Evolutionary conservation across 192 early-diverging fungal genomes (phyloP).

Genomic region (Coemansia sp.): DNA sequence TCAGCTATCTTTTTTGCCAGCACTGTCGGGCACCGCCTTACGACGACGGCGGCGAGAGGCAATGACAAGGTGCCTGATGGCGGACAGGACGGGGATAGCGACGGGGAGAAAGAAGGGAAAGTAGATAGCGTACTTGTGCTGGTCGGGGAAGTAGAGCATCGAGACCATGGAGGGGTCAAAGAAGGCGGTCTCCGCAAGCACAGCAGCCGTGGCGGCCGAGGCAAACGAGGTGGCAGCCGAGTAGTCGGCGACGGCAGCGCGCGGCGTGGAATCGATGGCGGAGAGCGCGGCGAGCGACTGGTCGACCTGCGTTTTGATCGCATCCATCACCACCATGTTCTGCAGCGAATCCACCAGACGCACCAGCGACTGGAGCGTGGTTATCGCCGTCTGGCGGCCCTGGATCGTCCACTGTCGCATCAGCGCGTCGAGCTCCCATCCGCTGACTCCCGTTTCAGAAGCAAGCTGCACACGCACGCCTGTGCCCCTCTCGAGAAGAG

Average conservation of each 20-base stretch:
- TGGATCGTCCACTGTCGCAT: conserved; percentile 68
- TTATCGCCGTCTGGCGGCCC: conserved; percentile 71
- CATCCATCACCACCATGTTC: conserved; percentile 93
- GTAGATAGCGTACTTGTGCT: conserved; percentile 97
- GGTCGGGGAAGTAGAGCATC: conserved; percentile 96
- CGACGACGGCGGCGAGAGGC: neutral
- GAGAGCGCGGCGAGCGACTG: conserved; percentile 45
- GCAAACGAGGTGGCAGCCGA: conserved; percentile 49
- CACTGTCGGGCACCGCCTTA: neutral
- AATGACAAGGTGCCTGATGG: conserved; percentile 31
- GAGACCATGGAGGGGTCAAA: conserved; percentile 99
- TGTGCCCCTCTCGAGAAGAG: no score
- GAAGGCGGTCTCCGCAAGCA: conserved; percentile 83
- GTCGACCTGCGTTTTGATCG: conserved; percentile 72
- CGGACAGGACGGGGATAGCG: conserved; percentile 68
- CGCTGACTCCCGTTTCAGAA: conserved; percentile 67
- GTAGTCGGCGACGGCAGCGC: conserved; percentile 9
- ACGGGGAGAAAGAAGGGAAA: conserved; percentile 94
- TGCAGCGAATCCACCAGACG: conserved; percentile 75
- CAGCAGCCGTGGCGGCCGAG: conserved; percentile 65
- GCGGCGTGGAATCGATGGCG: conserved; percentile 36
- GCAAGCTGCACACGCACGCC: conserved; percentile 47
- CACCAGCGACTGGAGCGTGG: conserved; percentile 78
- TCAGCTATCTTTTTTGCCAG: neutral
- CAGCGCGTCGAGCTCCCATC: conserved; percentile 81